phyloP scores from a whole-genome alignment of 805 yeast genomes.

The Zygosaccharomyces kombuchaensis region DNA sequence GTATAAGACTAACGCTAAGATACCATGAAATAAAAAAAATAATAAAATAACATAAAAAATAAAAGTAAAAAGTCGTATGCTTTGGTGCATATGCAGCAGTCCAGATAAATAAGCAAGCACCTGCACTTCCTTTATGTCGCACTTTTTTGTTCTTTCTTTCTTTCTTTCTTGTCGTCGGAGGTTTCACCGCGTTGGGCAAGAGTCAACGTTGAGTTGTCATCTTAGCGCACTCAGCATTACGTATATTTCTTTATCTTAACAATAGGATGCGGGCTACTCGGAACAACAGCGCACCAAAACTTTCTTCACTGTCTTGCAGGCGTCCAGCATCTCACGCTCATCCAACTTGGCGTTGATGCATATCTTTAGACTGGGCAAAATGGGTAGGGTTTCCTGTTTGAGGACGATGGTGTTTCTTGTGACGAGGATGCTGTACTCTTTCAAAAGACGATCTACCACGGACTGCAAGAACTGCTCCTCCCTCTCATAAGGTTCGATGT shows the following conservation, averaged over 20 bases:
- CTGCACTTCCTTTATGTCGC: neutral
- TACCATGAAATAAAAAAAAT: neutral
- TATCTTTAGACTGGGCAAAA: conserved; percentile 56
- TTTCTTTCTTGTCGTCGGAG: neutral
- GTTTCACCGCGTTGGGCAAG: neutral
- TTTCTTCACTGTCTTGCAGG: conserved; percentile 31
- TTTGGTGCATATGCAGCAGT: neutral
- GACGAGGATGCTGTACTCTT: conserved; percentile 52
- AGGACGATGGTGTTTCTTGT: conserved; percentile 60
- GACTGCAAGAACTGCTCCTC: conserved; percentile 63
- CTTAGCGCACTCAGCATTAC: neutral
- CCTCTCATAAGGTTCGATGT: conserved; percentile 36
- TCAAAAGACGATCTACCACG: conserved; percentile 55
- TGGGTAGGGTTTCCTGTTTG: conserved; percentile 70
- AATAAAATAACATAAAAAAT: too few species aligned
- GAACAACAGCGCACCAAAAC: conserved; percentile 2
- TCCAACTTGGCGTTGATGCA: conserved; percentile 46
- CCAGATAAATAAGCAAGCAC: neutral
- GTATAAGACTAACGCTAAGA: neutral
- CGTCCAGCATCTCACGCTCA: conserved; percentile 41
- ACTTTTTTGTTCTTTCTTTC: neutral
- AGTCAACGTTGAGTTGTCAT: neutral
- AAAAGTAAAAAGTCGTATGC: neutral
- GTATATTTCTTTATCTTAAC: neutral
- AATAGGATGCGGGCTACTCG: neutral